Percentiles rank a stretch among this genome's conserved stretches.
These are phyloP conservation scores for Cercospora sojina DNA, from an alignment of 2,329 filamentous ascomycete species.

Conservation along the genomic window DNA sequence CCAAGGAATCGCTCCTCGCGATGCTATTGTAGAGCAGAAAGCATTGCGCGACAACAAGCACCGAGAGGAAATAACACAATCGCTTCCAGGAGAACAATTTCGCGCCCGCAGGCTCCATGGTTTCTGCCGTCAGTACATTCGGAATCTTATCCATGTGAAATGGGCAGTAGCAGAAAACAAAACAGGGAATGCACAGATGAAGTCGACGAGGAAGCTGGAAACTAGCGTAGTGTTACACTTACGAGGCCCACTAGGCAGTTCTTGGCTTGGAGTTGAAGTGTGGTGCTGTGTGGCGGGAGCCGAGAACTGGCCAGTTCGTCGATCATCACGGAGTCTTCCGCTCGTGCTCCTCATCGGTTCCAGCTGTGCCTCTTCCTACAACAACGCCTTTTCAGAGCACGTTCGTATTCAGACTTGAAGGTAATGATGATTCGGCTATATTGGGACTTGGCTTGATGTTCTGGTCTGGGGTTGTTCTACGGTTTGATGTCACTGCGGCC, in stretches of 20 bases:
- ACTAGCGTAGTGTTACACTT: background rate
- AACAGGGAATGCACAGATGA: background rate
- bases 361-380: background rate
- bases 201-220: background rate
- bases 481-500: background rate
- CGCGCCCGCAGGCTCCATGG: slow-evolving; percentile 8
- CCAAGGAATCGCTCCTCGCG: slow-evolving; percentile 1
- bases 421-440: background rate
- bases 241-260: background rate
- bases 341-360: background rate
- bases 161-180: background rate
- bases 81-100: background rate
- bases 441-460: background rate
- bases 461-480: background rate
- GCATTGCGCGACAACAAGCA: background rate
- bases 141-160: background rate
- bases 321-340: background rate
- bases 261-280: background rate
- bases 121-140: background rate
- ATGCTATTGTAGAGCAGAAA: slow-evolving; percentile 3
- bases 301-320: background rate
- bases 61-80: background rate
- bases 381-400: background rate
- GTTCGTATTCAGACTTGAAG: background rate
- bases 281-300: background rate